Percentiles rank a stretch among this genome's conserved stretches.
phyloP scores from a whole-genome alignment of 805 yeast species.

The Metschnikowia cubensis region DNA sequence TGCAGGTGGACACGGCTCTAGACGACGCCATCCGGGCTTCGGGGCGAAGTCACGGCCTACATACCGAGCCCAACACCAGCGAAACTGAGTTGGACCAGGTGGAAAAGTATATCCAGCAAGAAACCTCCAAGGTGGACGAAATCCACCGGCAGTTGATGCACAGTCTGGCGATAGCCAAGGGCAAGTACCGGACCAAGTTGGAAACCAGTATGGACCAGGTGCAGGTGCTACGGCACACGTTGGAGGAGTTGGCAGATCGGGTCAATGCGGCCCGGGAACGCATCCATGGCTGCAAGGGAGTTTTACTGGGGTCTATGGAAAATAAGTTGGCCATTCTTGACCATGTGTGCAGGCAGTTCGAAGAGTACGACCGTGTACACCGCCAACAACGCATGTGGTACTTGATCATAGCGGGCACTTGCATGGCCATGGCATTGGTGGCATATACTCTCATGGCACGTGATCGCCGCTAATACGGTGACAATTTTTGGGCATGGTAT shows the following conservation, averaged over 20 bases:
- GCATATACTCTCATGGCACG: constrained; percentile 3
- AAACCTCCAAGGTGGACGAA: constrained; percentile 19
- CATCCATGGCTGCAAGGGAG: constrained; percentile 24
- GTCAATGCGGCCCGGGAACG: constrained; percentile 22
- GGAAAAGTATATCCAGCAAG: constrained; percentile 15
- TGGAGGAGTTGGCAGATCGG: constrained; percentile 25
- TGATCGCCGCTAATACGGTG: not conserved
- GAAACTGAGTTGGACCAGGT: constrained; percentile 17
- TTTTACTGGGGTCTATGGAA: constrained; percentile 24
- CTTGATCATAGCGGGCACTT: constrained; percentile 18
- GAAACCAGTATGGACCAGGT: constrained; percentile 26
- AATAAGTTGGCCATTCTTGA: constrained; percentile 32
- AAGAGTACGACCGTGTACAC: constrained; percentile 23
- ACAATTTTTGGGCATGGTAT: not conserved
- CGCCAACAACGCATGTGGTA: constrained; percentile 30
- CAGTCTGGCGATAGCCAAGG: constrained; percentile 18
- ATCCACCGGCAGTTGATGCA: constrained; percentile 19
- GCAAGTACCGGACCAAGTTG: constrained; percentile 24
- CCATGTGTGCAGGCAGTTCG: constrained; percentile 25
- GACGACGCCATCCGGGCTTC: not conserved
- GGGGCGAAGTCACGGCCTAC: constrained; percentile 2
- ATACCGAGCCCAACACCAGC: constrained; percentile 1
- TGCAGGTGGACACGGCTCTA: constrained; percentile 4
- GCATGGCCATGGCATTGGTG: constrained; percentile 16
- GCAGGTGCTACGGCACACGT: constrained; percentile 23